These are phyloP conservation scores for Aegilops umbellulata DNA, from an alignment of 176 grass and related monocot genomes.

Conservation along the genomic window DNA sequence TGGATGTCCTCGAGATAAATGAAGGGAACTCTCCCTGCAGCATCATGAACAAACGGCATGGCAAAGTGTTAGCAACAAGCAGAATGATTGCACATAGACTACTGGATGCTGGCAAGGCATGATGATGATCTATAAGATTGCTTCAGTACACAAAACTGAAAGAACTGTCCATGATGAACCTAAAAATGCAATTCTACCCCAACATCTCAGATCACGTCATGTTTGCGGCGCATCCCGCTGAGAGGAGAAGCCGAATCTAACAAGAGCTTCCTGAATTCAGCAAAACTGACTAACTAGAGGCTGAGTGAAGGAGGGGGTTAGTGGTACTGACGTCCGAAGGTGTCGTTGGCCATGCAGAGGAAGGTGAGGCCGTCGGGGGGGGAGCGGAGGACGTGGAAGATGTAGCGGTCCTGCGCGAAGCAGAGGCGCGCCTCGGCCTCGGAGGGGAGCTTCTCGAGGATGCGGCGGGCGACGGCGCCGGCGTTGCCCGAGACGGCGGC, in stretches of 20 bases:
- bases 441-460: conserved; percentile 79
- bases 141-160: neutral
- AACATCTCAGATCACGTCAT: neutral
- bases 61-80: neutral
- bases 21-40: conserved; percentile 80
- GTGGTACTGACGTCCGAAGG: conserved; percentile 58
- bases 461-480: conserved; percentile 71
- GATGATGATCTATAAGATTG: neutral
- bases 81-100: neutral
- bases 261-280: no score
- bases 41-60: neutral
- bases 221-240: neutral
- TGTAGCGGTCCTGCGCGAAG: conserved; percentile 93
- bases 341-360: conserved; percentile 97
- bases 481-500: conserved; percentile 78
- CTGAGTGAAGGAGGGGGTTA: neutral
- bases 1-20: conserved; percentile 96
- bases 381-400: conserved; percentile 86
- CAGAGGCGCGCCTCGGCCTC: conserved; percentile 76
- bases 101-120: neutral
- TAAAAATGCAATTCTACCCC: neutral
- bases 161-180: neutral
- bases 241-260: neutral
- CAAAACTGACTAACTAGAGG: no score
- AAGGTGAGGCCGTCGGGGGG: conserved; percentile 63